Base-by-base conservation (phyloP, 75 land plant genomes). In the Cupressus sempervirens region DNA sequence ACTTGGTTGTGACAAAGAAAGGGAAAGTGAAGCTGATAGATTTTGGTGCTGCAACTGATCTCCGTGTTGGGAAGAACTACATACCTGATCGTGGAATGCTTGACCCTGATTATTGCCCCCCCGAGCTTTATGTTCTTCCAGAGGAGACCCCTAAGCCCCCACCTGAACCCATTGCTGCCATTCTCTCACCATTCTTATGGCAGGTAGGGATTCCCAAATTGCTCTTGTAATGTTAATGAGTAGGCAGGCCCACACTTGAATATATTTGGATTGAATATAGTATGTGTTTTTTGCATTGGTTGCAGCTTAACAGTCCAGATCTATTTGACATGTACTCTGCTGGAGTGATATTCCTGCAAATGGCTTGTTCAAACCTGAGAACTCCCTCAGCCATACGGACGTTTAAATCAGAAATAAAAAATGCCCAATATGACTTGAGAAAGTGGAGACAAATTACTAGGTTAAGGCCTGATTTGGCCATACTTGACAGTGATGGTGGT, bases 31-130 rank as follows among this genome's bases (percentile, higher is more conserved):
- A 98, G 87, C 92, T 98, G 53, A 96, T 98, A 56, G 99, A 98
- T 82, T 98, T 98, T 90, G 99, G 99, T n/a, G 99, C 99, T 41
- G 99, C 99, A n/a, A 92, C 99, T 16, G 99, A 98, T 84, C 93
- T 98, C 38, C 93, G 99, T 23, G 95, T 98, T 56, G 99, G 99
- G 36, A 98, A 98, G 83, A 96, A 98, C 76, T 98, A 90, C 88
- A 89, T 93, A 34, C 99, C 99, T 1, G 90, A 96, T 82, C 92
- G 92, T 29, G 93, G 91, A 11, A 87, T 98, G 90, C 96, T 98
- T 36, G 99, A 98, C 86, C 99, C 99, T n/a, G 99, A 98, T 70
- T 98, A 94, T 83, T 98, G 99, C 75, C 99, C 99, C 26, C 98
- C 99, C 36, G 99, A 98, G 85, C 89, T 94, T 35, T 98, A 91